phyloP scores from a whole-genome alignment of 1,284 basidiomycete genomes.

The Ustilago xerochloae region DNA sequence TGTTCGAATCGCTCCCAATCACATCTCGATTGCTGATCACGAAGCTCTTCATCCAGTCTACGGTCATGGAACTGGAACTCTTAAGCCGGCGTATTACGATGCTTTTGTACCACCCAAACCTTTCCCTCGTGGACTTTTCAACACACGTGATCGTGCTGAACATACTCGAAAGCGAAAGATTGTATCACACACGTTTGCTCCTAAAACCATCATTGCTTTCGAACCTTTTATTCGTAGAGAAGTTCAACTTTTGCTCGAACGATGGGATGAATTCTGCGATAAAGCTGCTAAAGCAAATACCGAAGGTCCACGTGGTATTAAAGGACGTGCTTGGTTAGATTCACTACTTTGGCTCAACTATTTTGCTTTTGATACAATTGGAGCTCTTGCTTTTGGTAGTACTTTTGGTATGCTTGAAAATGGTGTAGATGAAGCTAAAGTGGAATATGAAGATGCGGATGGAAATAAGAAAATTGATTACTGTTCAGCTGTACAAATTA shows the following conservation, averaged over 20 bases:
- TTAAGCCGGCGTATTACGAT: slow-evolving; percentile 75
- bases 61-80: slow-evolving; percentile 56
- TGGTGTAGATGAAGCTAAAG: slow-evolving; percentile 77
- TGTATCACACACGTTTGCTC: slow-evolving; percentile 84
- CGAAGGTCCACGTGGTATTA: slow-evolving; percentile 52
- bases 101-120: slow-evolving; percentile 73
- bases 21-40: slow-evolving; percentile 81
- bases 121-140: slow-evolving; percentile 75
- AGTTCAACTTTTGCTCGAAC: slow-evolving; percentile 56
- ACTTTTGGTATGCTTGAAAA: slow-evolving; percentile 88
- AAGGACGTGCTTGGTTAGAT: slow-evolving; percentile 69
- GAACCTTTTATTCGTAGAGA: slow-evolving; percentile 62
- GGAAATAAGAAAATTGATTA: slow-evolving; percentile 70
- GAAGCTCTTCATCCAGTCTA: slow-evolving; percentile 50
- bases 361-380: slow-evolving; percentile 77
- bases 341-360: slow-evolving; percentile 76
- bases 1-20: slow-evolving; percentile 87
- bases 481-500: slow-evolving; percentile 84
- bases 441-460: slow-evolving; percentile 71
- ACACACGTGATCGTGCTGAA: slow-evolving; percentile 81
- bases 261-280: slow-evolving; percentile 60
- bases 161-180: slow-evolving; percentile 91
- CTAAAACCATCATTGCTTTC: slow-evolving; percentile 56
- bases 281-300: slow-evolving; percentile 44
- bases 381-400: slow-evolving; percentile 63